These are phyloP conservation scores for Flaveria trinervia DNA, from an alignment of 129 eudicot species.

Conservation along the genomic window DNA sequence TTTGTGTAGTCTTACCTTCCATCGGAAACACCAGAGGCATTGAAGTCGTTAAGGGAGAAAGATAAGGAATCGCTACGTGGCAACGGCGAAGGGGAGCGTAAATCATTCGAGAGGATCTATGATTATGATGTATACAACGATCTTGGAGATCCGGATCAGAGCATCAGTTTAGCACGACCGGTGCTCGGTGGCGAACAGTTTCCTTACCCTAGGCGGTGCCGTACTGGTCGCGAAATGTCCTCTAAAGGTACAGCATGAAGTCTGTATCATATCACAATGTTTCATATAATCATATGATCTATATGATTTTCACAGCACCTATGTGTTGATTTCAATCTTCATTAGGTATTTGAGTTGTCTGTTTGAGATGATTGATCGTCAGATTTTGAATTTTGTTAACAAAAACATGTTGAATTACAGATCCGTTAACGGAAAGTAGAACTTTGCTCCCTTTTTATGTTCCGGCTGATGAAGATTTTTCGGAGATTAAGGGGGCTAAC, in stretches of 20 bases:
- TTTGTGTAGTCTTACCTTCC: conserved; percentile 58
- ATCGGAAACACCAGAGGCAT: conserved; percentile 50
- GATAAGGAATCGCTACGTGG: conserved; percentile 53
- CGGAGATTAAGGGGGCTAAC: conserved; percentile 42
- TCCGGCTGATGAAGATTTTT: conserved; percentile 65
- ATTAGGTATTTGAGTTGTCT: too few relatives aligned
- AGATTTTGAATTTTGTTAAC: too few relatives aligned
- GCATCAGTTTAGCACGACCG: conserved; percentile 32
- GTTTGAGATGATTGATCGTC: too few relatives aligned
- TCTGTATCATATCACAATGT: too few relatives aligned
- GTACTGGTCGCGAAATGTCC: conserved; percentile 51
- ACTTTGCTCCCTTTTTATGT: conserved; percentile 37
- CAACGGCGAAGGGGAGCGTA: conserved; percentile 46
- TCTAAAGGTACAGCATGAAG: conserved; percentile 32
- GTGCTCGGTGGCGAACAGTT: conserved; percentile 50
- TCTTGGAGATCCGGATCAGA: conserved; percentile 47
- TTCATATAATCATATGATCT: too few relatives aligned
- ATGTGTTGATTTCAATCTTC: too few relatives aligned
- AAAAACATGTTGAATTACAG: too few relatives aligned
- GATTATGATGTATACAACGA: conserved; percentile 72
- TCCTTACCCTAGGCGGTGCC: conserved; percentile 68
- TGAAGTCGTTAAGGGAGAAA: conserved; percentile 36
- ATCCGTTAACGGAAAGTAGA: conserved; percentile 12
- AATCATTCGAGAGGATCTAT: conserved; percentile 49
- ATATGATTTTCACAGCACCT: too few relatives aligned